Conservation (phyloP, 2,329 filamentous ascomycete genomes). For the Pleoardoris graminearum region DNA sequence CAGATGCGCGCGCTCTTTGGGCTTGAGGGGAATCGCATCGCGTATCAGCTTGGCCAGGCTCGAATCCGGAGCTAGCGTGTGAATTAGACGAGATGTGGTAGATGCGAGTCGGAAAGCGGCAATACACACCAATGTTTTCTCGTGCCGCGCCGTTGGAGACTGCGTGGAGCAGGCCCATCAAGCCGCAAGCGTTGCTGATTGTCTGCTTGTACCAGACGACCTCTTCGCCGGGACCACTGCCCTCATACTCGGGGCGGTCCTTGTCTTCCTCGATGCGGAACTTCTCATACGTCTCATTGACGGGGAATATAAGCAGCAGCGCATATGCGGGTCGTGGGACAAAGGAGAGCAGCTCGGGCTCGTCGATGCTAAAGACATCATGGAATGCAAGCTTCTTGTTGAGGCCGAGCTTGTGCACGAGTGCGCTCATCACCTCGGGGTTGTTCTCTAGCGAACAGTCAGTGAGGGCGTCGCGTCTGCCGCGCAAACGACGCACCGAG, state of each 20-base stretch:
- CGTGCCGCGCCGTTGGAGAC: conserved; percentile 77
- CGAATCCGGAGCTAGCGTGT: conserved; percentile 50
- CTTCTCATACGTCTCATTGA: conserved; percentile 77
- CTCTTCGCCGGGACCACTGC: conserved; percentile 69
- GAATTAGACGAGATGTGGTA: conserved; percentile 18
- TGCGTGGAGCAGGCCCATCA: conserved; percentile 87
- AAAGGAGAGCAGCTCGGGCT: conserved; percentile 80
- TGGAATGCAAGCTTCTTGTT: conserved; percentile 76
- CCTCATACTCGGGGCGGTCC: conserved; percentile 64
- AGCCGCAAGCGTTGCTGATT: conserved; percentile 89
- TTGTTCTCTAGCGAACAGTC: conserved; percentile 64
- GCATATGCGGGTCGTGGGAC: conserved; percentile 87
- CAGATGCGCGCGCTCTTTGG: conserved; percentile 68
- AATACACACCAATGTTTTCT: conserved; percentile 35
- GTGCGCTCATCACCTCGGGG: conserved; percentile 83
- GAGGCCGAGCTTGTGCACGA: conserved; percentile 85
- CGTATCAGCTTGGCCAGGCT: conserved; percentile 67
- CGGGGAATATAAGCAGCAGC: conserved; percentile 88
- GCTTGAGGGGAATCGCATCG: conserved; percentile 70
- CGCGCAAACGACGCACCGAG: conserved; percentile 31
- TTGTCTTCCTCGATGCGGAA: conserved; percentile 75
- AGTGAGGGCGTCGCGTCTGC: conserved; percentile 8
- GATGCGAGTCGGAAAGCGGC: neutral
- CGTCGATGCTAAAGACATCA: conserved; percentile 90
- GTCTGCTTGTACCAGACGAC: conserved; percentile 96